Base-by-base conservation (phyloP, 108 stramenopile genomes). In the Ochromonas danica region DNA sequence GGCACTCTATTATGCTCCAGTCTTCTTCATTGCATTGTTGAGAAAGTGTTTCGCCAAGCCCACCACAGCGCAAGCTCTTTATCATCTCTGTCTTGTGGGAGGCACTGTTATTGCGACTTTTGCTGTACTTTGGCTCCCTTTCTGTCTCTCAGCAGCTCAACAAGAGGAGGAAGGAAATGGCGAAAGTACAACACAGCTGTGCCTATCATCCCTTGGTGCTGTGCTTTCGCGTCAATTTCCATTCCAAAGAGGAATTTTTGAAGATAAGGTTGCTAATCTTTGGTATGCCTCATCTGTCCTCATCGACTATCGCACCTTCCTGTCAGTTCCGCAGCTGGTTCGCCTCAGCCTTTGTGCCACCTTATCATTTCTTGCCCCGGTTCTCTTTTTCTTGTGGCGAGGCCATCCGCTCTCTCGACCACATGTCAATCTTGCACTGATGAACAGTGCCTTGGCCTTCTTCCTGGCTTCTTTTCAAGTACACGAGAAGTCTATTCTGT, bases 1-100 rank as follows among this genome's bases (percentile, higher is more conserved):
- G 94, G 89, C 92, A 31, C 86, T 97, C 10, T 97, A 95, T 83
- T 94, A 93, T 83, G 93, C 94, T 10, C 96, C 96, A 0, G 93
- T 88, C 6, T 90, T 97, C 6, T 94, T 94, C 86, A 88, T 85
- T 42, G 91, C 88, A 70, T 88, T 95, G 28, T 79, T 95, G 42
- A 93, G 92, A 43, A 87, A 91, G 42, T 94, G 93, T 79, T 79
- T 83, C 1, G 1, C 0, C 39, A 10, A 80, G 40, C 10, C 30
- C 1, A 14, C 1, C 40, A 36, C 17, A 39, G 78, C 31, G 43
- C 31, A 40, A 14, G 35, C 28, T 27, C 1, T 33, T 22, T 25
- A 40, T 33, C 63, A 2, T 45, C 33, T 45, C 28, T 10, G 28
- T 22, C 6, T 1, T 30, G 83, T 94, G 40, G 95, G 93, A 22